phyloP scores from a whole-genome alignment of 169 alveolate genomes.

The Sarcocystis neurona region DNA sequence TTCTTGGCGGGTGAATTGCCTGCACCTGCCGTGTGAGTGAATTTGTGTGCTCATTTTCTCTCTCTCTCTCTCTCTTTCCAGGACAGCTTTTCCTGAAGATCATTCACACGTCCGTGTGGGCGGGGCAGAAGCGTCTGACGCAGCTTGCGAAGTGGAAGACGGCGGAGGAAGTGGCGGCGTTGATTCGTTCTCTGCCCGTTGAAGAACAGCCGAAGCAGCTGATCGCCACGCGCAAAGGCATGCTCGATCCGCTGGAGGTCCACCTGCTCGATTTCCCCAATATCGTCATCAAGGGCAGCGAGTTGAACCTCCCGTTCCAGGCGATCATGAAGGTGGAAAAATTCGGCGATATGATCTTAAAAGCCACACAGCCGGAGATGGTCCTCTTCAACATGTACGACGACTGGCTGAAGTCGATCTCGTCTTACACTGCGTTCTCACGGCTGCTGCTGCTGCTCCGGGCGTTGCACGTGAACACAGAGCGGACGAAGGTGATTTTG shows the following conservation, averaged over 20 bases:
- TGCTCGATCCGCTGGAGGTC: conserved; percentile 99
- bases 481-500: conserved; percentile 96
- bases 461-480: conserved; percentile 98
- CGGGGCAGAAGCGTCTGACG: conserved; percentile 99
- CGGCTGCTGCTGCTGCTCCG: conserved; percentile 95
- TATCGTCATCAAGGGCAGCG: conserved; percentile 99
- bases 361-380: conserved; percentile 99
- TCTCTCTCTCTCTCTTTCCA: not conserved
- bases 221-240: conserved; percentile 99
- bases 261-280: conserved; percentile 99
- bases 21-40: too few species aligned
- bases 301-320: conserved; percentile 98
- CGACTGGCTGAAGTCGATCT: conserved; percentile 98
- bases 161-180: conserved; percentile 99
- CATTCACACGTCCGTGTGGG: conserved; percentile 99
- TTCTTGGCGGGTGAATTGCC: too few species aligned
- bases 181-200: conserved; percentile 99
- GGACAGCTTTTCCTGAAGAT: conserved; percentile 99
- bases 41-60: not conserved
- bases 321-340: conserved; percentile 97
- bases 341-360: conserved; percentile 98
- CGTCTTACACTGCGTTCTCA: conserved; percentile 98
- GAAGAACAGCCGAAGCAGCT: conserved; percentile 99
- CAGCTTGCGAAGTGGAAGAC: conserved; percentile 99
- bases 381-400: conserved; percentile 98